Conservation (phyloP, 805 yeast genomes). For the Candida ortonii region DNA sequence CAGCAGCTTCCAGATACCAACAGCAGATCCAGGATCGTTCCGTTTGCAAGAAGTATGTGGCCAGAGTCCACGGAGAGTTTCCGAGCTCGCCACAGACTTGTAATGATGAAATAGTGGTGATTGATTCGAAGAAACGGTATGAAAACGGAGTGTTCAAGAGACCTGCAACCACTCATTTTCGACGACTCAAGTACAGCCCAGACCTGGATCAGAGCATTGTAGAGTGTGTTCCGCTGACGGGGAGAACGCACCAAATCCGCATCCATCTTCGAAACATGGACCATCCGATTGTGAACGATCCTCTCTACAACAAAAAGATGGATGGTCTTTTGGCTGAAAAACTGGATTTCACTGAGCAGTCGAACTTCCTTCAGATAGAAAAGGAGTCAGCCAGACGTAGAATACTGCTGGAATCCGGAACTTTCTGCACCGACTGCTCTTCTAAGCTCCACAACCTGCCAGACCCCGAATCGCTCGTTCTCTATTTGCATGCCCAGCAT, state of each 20-base stretch:
- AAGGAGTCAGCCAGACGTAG: constrained; percentile 14
- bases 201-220: constrained; percentile 41
- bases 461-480: constrained; percentile 29
- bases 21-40: constrained; percentile 30
- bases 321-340: constrained; percentile 10
- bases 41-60: constrained; percentile 43
- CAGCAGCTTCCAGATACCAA: constrained; percentile 34
- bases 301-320: constrained; percentile 24
- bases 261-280: constrained; percentile 51
- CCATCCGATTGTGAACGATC: constrained; percentile 36
- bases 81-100: constrained; percentile 32
- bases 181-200: constrained; percentile 30
- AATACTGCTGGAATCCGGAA: constrained; percentile 20
- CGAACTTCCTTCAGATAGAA: constrained; percentile 12
- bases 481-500: constrained; percentile 49
- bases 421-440: constrained; percentile 36
- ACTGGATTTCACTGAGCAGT: constrained; percentile 9
- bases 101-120: constrained; percentile 37
- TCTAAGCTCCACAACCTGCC: constrained; percentile 32
- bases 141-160: constrained; percentile 24
- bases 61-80: constrained; percentile 43
- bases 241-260: constrained; percentile 56
- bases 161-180: constrained; percentile 23
- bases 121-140: constrained; percentile 31
- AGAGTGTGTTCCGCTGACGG: constrained; percentile 48